Evolutionary conservation across 106 monocot genomes (phyloP).

Genomic region (Dendrobium huoshanense): DNA sequence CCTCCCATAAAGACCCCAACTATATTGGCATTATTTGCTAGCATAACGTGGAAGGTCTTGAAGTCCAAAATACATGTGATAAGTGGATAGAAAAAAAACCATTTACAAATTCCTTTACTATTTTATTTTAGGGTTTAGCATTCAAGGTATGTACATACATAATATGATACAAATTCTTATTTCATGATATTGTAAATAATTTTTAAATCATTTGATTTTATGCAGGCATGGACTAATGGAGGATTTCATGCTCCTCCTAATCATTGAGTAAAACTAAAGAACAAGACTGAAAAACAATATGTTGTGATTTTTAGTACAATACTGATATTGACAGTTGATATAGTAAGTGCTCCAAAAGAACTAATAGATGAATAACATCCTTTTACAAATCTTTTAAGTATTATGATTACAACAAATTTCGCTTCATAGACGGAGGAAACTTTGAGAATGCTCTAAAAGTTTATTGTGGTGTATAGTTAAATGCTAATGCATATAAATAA

Average conservation of each 20-base stretch:
- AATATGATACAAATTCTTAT: too few species aligned
- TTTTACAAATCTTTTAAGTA: constrained; percentile 9
- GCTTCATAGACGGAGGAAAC: background rate
- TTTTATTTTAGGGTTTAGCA: background rate
- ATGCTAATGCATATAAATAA: too few species aligned
- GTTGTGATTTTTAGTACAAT: background rate
- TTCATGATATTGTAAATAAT: background rate
- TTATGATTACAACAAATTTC: constrained; percentile 6
- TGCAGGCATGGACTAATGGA: constrained; percentile 28
- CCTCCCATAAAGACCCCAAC: background rate
- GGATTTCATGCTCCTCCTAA: constrained; percentile 2
- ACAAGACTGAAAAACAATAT: background rate
- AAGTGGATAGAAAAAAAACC: background rate
- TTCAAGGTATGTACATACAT: background rate
- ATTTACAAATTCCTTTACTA: background rate
- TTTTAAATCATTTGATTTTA: background rate
- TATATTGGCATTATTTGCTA: background rate
- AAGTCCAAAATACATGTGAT: background rate
- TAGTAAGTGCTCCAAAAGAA: constrained; percentile 9
- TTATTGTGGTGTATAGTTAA: constrained; percentile 8
- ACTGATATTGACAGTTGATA: background rate
- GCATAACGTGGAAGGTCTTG: background rate
- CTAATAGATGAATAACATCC: constrained; percentile 19
- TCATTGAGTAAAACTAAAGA: constrained; percentile 3
- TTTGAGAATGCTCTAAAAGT: background rate